Conservation (phyloP, 768 basidiomycete genomes). For the Amanita rubescens region DNA sequence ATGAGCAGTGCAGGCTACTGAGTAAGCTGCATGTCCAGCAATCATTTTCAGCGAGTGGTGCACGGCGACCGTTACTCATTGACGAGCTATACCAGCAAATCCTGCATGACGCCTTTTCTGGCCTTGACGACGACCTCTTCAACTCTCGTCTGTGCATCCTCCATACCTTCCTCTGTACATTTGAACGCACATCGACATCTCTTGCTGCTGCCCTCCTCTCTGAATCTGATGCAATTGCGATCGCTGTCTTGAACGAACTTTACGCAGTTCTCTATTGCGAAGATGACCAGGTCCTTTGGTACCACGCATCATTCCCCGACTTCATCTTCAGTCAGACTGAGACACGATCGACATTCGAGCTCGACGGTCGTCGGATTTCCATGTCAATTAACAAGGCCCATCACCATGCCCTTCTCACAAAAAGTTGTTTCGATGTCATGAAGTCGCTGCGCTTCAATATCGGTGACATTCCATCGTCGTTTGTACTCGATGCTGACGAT, state of each 20-base stretch:
- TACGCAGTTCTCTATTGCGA: constrained; percentile 16
- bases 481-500: not conserved
- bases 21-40: too few relatives aligned
- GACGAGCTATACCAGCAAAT: constrained; percentile 13
- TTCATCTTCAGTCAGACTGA: constrained; percentile 14
- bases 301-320: constrained; percentile 18
- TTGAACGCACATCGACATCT: constrained; percentile 11
- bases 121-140: constrained; percentile 6
- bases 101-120: constrained; percentile 11
- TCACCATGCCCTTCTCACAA: constrained; percentile 9
- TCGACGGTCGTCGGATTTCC: not conserved
- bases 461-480: not conserved
- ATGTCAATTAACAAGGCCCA: constrained; percentile 10
- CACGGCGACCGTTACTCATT: constrained; percentile 4
- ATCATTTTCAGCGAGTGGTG: not conserved
- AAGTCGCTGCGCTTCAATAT: not conserved
- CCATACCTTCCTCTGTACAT: constrained; percentile 17
- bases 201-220: constrained; percentile 11
- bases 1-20: constrained; percentile 7
- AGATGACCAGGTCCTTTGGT: constrained; percentile 12
- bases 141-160: constrained; percentile 10
- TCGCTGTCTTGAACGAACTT: constrained; percentile 8
- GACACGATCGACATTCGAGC: constrained; percentile 8
- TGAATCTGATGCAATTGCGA: constrained; percentile 1
- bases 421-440: constrained; percentile 17